phyloP scores from a whole-genome alignment of 2,329 filamentous ascomycete genomes.

The Alternaria novae-zelandiae region DNA sequence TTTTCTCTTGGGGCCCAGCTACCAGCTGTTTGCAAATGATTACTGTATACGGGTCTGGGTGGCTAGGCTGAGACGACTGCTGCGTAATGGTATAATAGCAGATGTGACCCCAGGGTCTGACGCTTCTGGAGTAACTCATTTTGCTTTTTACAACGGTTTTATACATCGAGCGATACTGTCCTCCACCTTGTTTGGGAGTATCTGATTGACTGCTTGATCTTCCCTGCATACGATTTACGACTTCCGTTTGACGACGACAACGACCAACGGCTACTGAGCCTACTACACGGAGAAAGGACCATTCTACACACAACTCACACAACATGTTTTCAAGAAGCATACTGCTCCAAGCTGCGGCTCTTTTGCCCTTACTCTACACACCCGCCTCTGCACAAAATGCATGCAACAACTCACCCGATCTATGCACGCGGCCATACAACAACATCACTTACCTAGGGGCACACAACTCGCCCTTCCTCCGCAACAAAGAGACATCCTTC shows the following conservation, averaged over 20 bases:
- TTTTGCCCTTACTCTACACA: slow-evolving; percentile 38
- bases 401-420: slow-evolving; percentile 81
- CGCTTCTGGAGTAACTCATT: slow-evolving; percentile 3
- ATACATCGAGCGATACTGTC: neutral
- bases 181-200: slow-evolving; percentile 6
- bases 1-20: slow-evolving; percentile 5
- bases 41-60: slow-evolving; percentile 10
- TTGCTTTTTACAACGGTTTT: slow-evolving; percentile 5
- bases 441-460: slow-evolving; percentile 80
- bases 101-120: neutral
- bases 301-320: neutral
- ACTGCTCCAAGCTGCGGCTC: slow-evolving; percentile 32
- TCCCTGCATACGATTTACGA: slow-evolving; percentile 7
- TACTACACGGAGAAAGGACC: neutral
- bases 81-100: slow-evolving; percentile 17
- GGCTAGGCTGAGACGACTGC: slow-evolving; percentile 20
- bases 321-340: slow-evolving; percentile 40
- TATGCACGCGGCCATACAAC: slow-evolving; percentile 75
- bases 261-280: neutral
- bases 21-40: slow-evolving; percentile 21
- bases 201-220: slow-evolving; percentile 1
- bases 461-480: slow-evolving; percentile 75
- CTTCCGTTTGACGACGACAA: slow-evolving; percentile 7
- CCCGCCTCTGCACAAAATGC: slow-evolving; percentile 51
- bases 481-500: slow-evolving; percentile 67